Evolutionary conservation across 2,329 filamentous ascomycete species (phyloP).

Genomic region (Parasarocladium wereldwijsianum): DNA sequence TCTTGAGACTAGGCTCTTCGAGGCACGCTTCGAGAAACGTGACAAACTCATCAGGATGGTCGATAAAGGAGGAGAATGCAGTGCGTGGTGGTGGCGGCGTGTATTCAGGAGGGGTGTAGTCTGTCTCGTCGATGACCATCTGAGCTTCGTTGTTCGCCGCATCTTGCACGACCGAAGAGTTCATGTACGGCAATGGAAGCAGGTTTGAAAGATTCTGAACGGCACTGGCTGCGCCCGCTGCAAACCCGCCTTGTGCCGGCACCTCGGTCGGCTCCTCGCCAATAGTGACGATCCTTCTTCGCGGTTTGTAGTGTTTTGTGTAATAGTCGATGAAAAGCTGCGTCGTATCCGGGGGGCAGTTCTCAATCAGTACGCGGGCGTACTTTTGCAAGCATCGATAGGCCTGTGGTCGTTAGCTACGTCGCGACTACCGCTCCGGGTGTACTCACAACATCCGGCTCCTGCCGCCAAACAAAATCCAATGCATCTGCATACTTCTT

Average conservation of each 20-base stretch:
- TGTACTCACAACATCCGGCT: slow-evolving; percentile 54
- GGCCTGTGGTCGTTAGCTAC: slow-evolving; percentile 37
- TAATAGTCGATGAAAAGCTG: slow-evolving; percentile 91
- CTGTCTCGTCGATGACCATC: slow-evolving; percentile 33
- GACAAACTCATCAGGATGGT: slow-evolving; percentile 85
- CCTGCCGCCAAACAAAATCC: slow-evolving; percentile 79
- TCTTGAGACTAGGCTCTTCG: slow-evolving; percentile 51
- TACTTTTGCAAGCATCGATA: slow-evolving; percentile 92
- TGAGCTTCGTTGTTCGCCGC: slow-evolving; percentile 36
- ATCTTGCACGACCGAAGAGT: slow-evolving; percentile 39
- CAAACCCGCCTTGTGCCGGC: slow-evolving; percentile 27
- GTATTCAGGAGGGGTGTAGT: slow-evolving; percentile 42
- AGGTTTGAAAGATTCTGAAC: slow-evolving; percentile 77
- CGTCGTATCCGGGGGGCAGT: slow-evolving; percentile 72
- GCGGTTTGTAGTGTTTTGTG: slow-evolving; percentile 67
- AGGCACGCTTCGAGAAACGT: slow-evolving; percentile 82
- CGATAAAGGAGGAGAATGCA: slow-evolving; percentile 92
- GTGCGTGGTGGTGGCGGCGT: slow-evolving; percentile 68
- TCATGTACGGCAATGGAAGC: slow-evolving; percentile 77
- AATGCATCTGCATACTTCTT: slow-evolving; percentile 81
- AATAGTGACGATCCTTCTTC: slow-evolving; percentile 30
- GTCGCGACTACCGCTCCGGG: neutral
- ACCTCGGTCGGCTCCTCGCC: slow-evolving; percentile 19
- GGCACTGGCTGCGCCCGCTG: slow-evolving; percentile 52
- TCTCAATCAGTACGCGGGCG: slow-evolving; percentile 74